phyloP scores from a whole-genome alignment of 2,329 filamentous ascomycete genomes.

The Diaporthe vaccinii region DNA sequence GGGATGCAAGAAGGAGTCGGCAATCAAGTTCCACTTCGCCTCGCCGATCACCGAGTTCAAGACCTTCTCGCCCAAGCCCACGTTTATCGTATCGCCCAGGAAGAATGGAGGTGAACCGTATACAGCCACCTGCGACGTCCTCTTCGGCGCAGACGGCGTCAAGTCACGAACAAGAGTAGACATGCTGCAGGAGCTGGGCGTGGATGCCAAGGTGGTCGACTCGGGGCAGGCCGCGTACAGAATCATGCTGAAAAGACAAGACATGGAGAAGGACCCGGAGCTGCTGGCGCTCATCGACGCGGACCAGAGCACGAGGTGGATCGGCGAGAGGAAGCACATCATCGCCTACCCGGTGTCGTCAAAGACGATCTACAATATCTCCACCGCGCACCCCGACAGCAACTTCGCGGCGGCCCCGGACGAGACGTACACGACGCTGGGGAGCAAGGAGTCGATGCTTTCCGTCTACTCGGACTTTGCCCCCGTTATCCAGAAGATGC shows the following conservation, averaged over 20 bases:
- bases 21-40: constrained; percentile 70
- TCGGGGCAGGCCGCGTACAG: constrained; percentile 68
- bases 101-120: constrained; percentile 57
- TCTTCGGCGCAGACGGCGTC: constrained; percentile 68
- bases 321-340: constrained; percentile 75
- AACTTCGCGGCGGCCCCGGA: constrained; percentile 64
- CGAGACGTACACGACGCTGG: constrained; percentile 74
- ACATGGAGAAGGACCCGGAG: constrained; percentile 61
- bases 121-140: constrained; percentile 61
- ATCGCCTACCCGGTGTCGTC: constrained; percentile 76
- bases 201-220: constrained; percentile 57
- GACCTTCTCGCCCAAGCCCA: constrained; percentile 64
- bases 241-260: constrained; percentile 63
- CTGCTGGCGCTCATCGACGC: constrained; percentile 68
- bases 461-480: constrained; percentile 71
- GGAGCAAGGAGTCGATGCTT: constrained; percentile 72
- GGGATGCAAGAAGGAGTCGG: constrained; percentile 67
- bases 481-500: constrained; percentile 70
- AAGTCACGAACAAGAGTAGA: constrained; percentile 61
- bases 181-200: constrained; percentile 53
- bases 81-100: constrained; percentile 65
- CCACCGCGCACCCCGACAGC: constrained; percentile 71
- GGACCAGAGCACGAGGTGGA: constrained; percentile 72
- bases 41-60: constrained; percentile 61
- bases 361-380: constrained; percentile 76